These are phyloP conservation scores for Punctularia strigosozonata DNA, from an alignment of 768 basidiomycete genomes.

Conservation along the genomic window DNA sequence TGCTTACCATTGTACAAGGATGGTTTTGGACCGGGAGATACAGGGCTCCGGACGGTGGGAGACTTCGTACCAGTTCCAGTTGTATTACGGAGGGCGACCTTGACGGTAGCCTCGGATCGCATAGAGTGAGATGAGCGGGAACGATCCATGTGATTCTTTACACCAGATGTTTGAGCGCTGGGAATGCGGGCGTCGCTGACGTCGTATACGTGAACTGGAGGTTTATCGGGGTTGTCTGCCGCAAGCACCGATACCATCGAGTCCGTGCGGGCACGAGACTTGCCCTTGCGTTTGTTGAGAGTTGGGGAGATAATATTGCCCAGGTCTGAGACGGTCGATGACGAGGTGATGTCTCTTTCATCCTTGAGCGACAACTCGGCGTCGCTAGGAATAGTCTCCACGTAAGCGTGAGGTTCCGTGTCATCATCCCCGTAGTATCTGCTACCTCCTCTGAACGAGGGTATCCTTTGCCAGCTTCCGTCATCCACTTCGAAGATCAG, in stretches of 20 bases:
- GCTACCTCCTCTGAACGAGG: conserved; percentile 17
- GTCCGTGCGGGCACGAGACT: conserved; percentile 25
- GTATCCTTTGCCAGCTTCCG: conserved; percentile 55
- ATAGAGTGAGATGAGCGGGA: no score
- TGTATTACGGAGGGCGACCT: no score
- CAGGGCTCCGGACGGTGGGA: no score
- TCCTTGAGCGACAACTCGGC: conserved; percentile 15
- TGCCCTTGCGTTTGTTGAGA: conserved; percentile 39
- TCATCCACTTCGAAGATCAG: conserved; percentile 35
- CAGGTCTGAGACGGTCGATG: conserved; percentile 10
- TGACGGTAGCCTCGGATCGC: no score
- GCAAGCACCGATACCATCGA: conserved; percentile 30
- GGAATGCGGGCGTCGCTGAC: conserved; percentile 18
- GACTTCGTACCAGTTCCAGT: no score
- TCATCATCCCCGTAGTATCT: conserved; percentile 17
- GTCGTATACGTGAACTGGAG: conserved; percentile 49
- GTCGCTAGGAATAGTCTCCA: conserved; percentile 31
- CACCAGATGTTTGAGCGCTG: no score
- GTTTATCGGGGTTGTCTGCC: conserved; percentile 34
- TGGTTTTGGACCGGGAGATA: no score
- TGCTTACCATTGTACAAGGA: no score
- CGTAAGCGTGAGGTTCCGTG: conserved; percentile 49
- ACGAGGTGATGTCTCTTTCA: conserved; percentile 17
- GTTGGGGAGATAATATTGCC: no score
- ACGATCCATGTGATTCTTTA: no score